Percentiles rank a stretch among this genome's conserved stretches.
Conservation (phyloP, 768 basidiomycete species). For the Termitomyces sp. region DNA sequence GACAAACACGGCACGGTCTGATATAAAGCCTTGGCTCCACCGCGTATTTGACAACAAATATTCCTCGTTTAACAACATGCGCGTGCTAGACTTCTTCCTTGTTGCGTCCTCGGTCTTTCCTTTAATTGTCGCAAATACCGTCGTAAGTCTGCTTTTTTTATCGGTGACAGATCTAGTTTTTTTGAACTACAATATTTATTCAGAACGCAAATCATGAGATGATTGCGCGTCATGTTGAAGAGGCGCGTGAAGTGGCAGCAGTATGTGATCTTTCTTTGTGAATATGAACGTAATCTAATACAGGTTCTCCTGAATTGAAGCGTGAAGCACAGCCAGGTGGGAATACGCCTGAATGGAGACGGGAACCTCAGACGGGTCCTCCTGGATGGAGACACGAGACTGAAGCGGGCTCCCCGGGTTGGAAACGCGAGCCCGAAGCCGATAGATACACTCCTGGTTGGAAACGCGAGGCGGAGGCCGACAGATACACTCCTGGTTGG, state of each 20-base stretch:
- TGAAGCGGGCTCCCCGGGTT: conserved; percentile 10
- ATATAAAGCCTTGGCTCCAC: conserved; percentile 16
- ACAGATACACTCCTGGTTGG: background rate
- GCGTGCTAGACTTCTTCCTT: conserved; percentile 20
- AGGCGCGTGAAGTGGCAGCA: background rate
- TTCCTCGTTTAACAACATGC: conserved; percentile 22
- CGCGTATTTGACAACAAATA: conserved; percentile 3
- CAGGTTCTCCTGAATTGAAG: background rate
- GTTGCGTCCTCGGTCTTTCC: conserved; percentile 20
- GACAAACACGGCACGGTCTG: conserved; percentile 10
- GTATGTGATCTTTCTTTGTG: background rate
- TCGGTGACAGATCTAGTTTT: background rate
- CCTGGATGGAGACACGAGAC: conserved; percentile 10
- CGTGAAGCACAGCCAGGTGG: background rate
- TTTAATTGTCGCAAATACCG: conserved; percentile 18
- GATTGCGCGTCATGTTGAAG: conserved; percentile 13
- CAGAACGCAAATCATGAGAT: conserved; percentile 10
- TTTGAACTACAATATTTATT: background rate
- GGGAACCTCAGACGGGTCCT: conserved; percentile 3
- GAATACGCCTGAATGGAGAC: background rate
- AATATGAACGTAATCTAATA: background rate
- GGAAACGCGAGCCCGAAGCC: conserved; percentile 12
- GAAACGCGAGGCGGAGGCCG: conserved; percentile 11
- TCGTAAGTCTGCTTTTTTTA: conserved; percentile 18
- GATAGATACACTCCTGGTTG: conserved; percentile 2